phyloP scores from a whole-genome alignment of 2,329 filamentous ascomycete species.

The Xylaria sp. region DNA sequence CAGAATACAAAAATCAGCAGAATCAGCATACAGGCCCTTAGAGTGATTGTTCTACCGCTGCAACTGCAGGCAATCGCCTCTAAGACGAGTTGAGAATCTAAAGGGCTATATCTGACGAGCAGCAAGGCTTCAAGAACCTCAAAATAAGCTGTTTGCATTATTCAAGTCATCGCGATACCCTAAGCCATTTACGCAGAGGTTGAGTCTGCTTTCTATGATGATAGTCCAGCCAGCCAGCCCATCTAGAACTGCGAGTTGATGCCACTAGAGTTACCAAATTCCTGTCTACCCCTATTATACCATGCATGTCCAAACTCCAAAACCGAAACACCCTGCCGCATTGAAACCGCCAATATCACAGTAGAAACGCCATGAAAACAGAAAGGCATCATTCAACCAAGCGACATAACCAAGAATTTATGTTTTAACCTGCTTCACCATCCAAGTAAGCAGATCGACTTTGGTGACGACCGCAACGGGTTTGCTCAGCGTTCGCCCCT shows the following conservation, averaged over 20 bases:
- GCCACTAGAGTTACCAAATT: conserved; percentile 26
- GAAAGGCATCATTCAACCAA: neutral
- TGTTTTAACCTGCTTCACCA: conserved; percentile 73
- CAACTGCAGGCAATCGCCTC: conserved; percentile 3
- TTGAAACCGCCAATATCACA: neutral
- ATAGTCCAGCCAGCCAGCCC: conserved; percentile 11
- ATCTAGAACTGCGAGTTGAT: conserved; percentile 41
- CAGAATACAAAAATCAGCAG: conserved; percentile 10
- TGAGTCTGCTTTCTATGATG: conserved; percentile 46
- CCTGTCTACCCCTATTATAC: conserved; percentile 13
- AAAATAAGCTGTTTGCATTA: conserved; percentile 14
- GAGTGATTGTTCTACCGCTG: neutral
- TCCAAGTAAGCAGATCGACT: conserved; percentile 92
- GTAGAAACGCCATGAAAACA: conserved; percentile 4
- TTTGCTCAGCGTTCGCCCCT: conserved; percentile 68
- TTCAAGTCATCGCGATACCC: conserved; percentile 15
- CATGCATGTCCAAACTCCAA: conserved; percentile 25
- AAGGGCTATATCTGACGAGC: neutral
- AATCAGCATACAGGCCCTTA: neutral
- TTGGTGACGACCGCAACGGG: conserved; percentile 94
- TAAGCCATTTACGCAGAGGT: conserved; percentile 46
- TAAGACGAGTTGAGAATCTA: neutral
- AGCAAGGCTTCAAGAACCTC: neutral
- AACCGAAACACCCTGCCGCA: conserved; percentile 18
- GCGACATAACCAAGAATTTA: conserved; percentile 15